Base-by-base conservation (phyloP, 2,329 filamentous ascomycete genomes). In the Chaetomium sp. region DNA sequence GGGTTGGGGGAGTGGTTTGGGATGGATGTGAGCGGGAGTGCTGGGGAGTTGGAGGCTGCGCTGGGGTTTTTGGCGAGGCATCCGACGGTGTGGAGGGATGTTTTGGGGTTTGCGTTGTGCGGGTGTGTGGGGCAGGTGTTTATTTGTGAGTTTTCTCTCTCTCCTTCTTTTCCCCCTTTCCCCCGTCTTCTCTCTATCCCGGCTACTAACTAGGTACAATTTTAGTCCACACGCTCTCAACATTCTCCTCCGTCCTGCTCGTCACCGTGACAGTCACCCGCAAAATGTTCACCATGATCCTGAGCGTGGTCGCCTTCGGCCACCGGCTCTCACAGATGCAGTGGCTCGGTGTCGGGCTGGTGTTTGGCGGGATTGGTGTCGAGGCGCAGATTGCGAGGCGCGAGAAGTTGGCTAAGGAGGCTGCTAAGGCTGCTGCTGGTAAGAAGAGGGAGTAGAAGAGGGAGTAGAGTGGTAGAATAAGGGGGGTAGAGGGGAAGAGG, bases 221-320 rank as follows among this genome's bases (percentile, higher is more conserved):
- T 32, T 5, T 37, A 86, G 84, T 96, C 78, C 91, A 95, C 73
- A 97, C 94, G 0, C 81, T 99, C 5, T 87, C 91, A 11, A 89
- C 88, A 11, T 99, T 97, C 74, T 94, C 89, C 8, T 94, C 88
- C 8, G 81, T 99, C 49, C 80, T 97, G 51, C 83, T 99, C 49
- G 92, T 97, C 44, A 97, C 94, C 4, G 91, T 99, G 2, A 99
- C 91, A 1, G 94, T 99, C 46, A 99, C 94, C 46, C 82, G 94
- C 68, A 99, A 99, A 77, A 99, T 99, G 94, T 82, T 97, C 70
- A 97, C 92, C 63, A 99, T 99, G 94, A 89, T 97, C 57, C 79
- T 97, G 51, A 96, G 90, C 53, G 94, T 99, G 34, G 77, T 97
- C 58, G 91, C 90, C 74, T 99, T 97, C 70, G 94, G 94, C 34